Conservation (phyloP, 768 basidiomycete species). For the Lactifluus volemus region DNA sequence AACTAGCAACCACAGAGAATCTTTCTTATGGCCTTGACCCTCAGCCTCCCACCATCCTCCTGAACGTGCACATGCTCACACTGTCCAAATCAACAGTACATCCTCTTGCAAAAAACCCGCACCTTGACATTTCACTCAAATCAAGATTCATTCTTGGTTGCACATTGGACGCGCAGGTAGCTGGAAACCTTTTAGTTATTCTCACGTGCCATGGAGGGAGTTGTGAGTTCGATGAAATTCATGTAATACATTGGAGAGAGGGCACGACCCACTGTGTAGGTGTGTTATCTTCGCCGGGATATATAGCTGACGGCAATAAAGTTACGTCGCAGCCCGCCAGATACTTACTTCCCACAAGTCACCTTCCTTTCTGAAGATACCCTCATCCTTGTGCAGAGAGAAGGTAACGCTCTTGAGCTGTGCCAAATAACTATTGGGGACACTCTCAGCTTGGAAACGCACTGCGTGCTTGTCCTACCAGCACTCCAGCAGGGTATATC, state of each 20-base stretch:
- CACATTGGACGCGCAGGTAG: conserved; percentile 9
- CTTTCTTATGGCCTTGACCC: not conserved
- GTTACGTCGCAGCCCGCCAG: conserved; percentile 12
- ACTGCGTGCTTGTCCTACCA: conserved; percentile 9
- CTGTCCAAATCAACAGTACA: conserved; percentile 9
- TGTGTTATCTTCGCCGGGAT: not conserved
- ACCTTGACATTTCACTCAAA: conserved; percentile 9
- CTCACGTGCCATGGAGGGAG: conserved; percentile 13
- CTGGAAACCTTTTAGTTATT: conserved; percentile 7
- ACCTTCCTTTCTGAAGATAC: conserved; percentile 12
- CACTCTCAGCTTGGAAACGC: conserved; percentile 2
- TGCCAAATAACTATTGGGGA: conserved; percentile 3
- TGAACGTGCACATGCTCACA: conserved; percentile 12
- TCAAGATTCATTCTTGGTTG: conserved; percentile 11
- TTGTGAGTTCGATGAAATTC: conserved; percentile 11
- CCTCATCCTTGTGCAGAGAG: conserved; percentile 8
- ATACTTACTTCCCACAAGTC: conserved; percentile 12
- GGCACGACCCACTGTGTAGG: conserved; percentile 8
- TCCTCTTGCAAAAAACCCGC: conserved; percentile 9
- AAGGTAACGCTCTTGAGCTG: conserved; percentile 14
- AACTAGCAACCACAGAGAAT: not conserved
- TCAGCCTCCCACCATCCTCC: conserved; percentile 2
- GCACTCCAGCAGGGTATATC: conserved; percentile 9
- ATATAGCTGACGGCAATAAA: not conserved
- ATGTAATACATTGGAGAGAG: conserved; percentile 14